phyloP scores from a whole-genome alignment of 768 basidiomycete species.

The Ephemerocybe angulata region DNA sequence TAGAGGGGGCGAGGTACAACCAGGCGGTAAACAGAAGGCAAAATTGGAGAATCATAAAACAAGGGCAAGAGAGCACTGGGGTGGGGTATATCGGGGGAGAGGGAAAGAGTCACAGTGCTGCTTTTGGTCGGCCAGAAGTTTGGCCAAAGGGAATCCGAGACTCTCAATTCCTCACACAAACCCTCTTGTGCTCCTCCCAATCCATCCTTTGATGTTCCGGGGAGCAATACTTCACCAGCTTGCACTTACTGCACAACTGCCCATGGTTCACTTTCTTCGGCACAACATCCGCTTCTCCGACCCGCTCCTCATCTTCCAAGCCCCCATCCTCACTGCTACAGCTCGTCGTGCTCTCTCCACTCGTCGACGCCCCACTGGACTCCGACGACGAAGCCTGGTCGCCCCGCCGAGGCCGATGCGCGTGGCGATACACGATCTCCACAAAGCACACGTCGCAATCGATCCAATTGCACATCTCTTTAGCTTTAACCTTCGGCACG shows the following conservation, averaged over 20 bases:
- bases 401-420: too few species aligned
- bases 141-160: too few species aligned
- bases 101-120: too few species aligned
- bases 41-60: too few species aligned
- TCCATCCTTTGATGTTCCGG: slow-evolving; percentile 71
- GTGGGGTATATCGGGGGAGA: too few species aligned
- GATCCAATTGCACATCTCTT: slow-evolving; percentile 82
- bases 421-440: slow-evolving; percentile 31
- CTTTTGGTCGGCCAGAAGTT: too few species aligned
- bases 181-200: slow-evolving; percentile 74
- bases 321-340: too few species aligned
- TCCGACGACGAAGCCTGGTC: slow-evolving; percentile 1
- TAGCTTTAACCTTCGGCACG: slow-evolving; percentile 42
- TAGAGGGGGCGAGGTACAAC: too few species aligned
- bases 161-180: slow-evolving; percentile 39
- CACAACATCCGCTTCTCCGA: not conserved
- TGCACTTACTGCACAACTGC: slow-evolving; percentile 73
- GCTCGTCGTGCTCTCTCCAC: slow-evolving; percentile 27
- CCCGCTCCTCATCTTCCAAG: too few species aligned
- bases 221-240: slow-evolving; percentile 75
- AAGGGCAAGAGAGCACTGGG: too few species aligned
- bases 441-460: slow-evolving; percentile 64
- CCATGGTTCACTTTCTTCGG: slow-evolving; percentile 34
- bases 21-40: too few species aligned
- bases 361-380: slow-evolving; percentile 11